A percentile compares a stretch with the other conserved stretches of the same genome.
phyloP scores from a whole-genome alignment of 805 yeast genomes.

The Danielozyma ontarioensis region DNA sequence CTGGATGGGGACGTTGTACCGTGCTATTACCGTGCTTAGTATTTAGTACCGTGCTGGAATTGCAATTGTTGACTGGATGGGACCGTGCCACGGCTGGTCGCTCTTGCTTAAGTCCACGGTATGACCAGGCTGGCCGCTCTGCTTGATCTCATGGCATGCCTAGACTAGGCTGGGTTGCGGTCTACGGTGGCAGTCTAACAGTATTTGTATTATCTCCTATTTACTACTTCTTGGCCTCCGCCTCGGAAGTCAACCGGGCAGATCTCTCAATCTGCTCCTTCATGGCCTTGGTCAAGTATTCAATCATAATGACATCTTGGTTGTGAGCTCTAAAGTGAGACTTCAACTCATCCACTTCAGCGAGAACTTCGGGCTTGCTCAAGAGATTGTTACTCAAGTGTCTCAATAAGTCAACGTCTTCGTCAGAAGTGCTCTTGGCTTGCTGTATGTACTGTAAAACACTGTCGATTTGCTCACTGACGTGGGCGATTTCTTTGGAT shows the following conservation, averaged over 20 bases:
- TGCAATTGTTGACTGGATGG: too few species aligned
- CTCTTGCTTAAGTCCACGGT: too few species aligned
- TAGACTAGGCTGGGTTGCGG: too few species aligned
- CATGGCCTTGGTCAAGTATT: constrained; percentile 75
- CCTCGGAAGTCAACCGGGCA: constrained; percentile 59
- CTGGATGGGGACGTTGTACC: too few species aligned
- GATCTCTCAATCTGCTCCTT: constrained; percentile 80
- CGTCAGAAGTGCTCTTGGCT: constrained; percentile 35
- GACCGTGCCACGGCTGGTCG: too few species aligned
- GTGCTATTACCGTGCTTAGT: too few species aligned
- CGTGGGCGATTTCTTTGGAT: constrained; percentile 39
- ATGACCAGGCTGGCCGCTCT: too few species aligned
- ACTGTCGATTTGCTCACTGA: constrained; percentile 44
- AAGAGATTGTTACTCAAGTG: constrained; percentile 54
- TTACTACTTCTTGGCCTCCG: too few species aligned
- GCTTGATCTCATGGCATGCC: too few species aligned
- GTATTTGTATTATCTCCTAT: too few species aligned
- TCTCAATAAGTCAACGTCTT: constrained; percentile 60
- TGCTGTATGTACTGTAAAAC: constrained; percentile 45
- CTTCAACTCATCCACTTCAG: constrained; percentile 49
- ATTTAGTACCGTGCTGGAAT: too few species aligned
- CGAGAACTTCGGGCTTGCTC: constrained; percentile 45
- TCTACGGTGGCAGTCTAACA: too few species aligned
- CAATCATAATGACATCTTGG: constrained; percentile 78
- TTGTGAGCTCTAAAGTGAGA: constrained; percentile 62